phyloP scores from a whole-genome alignment of 805 yeast genomes.

The Scheffersomyces spartinae region DNA sequence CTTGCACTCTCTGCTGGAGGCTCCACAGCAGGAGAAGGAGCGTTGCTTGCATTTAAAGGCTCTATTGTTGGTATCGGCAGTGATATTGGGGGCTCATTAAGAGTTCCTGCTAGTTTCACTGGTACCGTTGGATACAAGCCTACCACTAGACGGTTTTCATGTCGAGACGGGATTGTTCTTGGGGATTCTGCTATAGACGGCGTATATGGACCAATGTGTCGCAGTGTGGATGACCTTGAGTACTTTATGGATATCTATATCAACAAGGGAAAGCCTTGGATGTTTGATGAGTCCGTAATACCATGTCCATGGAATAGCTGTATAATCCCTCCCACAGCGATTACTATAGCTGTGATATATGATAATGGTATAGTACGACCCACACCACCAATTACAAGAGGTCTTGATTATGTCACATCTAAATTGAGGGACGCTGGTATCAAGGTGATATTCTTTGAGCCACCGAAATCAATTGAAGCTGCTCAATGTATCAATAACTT shows the following conservation, averaged over 20 bases:
- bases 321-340: constrained; percentile 15
- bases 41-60: constrained; percentile 35
- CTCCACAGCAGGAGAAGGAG: constrained; percentile 43
- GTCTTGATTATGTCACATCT: constrained; percentile 19
- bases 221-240: constrained; percentile 37
- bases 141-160: constrained; percentile 38
- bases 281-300: constrained; percentile 15
- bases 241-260: constrained; percentile 35
- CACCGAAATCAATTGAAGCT: constrained; percentile 24
- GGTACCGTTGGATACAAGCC: constrained; percentile 41
- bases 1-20: constrained; percentile 39
- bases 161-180: constrained; percentile 20
- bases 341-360: constrained; percentile 28
- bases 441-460: constrained; percentile 26
- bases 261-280: constrained; percentile 31
- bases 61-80: constrained; percentile 25
- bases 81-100: constrained; percentile 47
- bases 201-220: constrained; percentile 32
- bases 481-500: constrained; percentile 22
- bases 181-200: constrained; percentile 8
- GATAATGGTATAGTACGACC: constrained; percentile 32
- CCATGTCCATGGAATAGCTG: constrained; percentile 29
- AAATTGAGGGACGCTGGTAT: constrained; percentile 30
- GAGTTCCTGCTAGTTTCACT: constrained; percentile 42
- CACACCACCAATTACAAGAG: constrained; percentile 31